Conservation (phyloP, 257 asterid species). For the Echium plantagineum region DNA sequence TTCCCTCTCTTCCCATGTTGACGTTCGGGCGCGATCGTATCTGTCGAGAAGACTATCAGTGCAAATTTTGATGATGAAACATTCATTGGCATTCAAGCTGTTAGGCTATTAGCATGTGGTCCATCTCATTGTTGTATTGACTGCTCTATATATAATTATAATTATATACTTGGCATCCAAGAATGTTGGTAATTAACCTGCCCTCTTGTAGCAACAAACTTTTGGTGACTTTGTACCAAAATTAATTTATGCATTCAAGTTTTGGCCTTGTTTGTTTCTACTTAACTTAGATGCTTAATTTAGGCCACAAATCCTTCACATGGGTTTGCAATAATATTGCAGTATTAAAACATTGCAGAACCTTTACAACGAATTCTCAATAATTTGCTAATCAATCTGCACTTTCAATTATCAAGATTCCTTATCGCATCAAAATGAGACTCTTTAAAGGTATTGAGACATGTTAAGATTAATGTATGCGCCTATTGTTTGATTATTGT, state of each 20-base stretch:
- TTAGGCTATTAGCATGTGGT: constrained; percentile 16
- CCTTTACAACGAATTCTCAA: constrained; percentile 4
- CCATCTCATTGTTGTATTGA: background rate
- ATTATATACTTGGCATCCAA: too few species aligned
- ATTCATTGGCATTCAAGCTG: constrained; percentile 5
- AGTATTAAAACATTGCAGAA: background rate
- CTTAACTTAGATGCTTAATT: too few species aligned
- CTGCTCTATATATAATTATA: too few species aligned
- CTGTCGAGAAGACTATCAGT: constrained; percentile 17
- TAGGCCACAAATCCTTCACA: constrained; percentile 12
- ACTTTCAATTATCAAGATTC: background rate
- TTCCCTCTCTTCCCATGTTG: background rate
- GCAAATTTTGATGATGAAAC: constrained; percentile 14
- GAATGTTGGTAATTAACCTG: too few species aligned
- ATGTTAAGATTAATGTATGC: too few species aligned
- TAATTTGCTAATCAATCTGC: constrained; percentile 2
- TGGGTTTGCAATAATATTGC: constrained; percentile 3
- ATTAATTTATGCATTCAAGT: too few species aligned
- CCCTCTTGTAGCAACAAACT: too few species aligned
- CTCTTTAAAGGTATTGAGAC: too few species aligned
- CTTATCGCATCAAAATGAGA: too few species aligned
- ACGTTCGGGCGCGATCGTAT: constrained; percentile 19
- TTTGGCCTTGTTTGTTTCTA: too few species aligned
- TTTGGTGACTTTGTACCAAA: too few species aligned
- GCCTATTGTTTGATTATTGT: too few species aligned